Conservation (phyloP, 1,139 yeast species). For the Candida glucosophila region DNA sequence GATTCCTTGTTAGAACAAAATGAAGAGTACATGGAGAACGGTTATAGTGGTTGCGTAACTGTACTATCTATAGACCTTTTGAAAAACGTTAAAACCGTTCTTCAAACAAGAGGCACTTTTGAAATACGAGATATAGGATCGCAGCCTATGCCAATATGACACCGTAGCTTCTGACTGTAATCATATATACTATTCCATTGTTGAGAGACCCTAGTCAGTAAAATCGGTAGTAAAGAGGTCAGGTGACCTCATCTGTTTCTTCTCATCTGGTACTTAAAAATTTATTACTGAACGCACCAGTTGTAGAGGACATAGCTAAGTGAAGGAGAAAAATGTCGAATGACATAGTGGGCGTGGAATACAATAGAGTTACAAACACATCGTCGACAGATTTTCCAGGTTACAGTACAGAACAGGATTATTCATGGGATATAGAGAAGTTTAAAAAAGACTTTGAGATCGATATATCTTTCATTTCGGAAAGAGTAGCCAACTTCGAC, state of each 20-base stretch:
- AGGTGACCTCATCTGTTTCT: too few relatives aligned
- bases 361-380: conserved; percentile 84
- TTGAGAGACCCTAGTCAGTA: too few relatives aligned
- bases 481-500: conserved; percentile 78
- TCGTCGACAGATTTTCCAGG: conserved; percentile 90
- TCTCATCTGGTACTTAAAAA: conserved; percentile 46
- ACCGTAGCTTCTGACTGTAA: too few relatives aligned
- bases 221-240: too few relatives aligned
- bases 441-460: conserved; percentile 68
- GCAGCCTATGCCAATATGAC: too few relatives aligned
- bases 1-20: neutral
- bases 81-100: conserved; percentile 13
- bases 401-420: conserved; percentile 51
- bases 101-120: conserved; percentile 10
- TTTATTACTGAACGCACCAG: conserved; percentile 97
- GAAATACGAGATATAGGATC: too few relatives aligned
- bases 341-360: conserved; percentile 80
- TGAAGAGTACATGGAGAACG: too few relatives aligned
- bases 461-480: conserved; percentile 54
- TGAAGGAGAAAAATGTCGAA: conserved; percentile 17
- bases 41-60: conserved; percentile 29
- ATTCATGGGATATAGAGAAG: conserved; percentile 78
- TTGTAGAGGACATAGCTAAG: conserved; percentile 52
- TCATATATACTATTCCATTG: too few relatives aligned
- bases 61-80: conserved; percentile 21